These are phyloP conservation scores for Berkeleyomyces basicola DNA, from an alignment of 2,329 filamentous ascomycete genomes.

Conservation along the genomic window DNA sequence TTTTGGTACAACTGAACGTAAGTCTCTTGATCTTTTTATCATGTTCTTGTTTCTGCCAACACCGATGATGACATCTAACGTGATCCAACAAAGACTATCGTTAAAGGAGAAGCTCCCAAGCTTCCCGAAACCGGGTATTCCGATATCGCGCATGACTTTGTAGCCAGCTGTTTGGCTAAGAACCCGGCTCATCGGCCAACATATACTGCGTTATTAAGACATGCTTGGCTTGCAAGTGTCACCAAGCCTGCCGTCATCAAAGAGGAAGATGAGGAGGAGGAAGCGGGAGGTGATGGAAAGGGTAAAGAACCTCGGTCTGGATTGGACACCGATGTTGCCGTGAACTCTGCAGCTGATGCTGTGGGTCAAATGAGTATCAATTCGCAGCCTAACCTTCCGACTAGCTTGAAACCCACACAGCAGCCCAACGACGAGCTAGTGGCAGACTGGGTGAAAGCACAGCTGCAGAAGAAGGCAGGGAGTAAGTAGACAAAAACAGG, in stretches of 20 bases:
- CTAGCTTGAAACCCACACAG: conserved; percentile 16
- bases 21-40: conserved; percentile 26
- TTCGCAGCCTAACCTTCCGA: not conserved
- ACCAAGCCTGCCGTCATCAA: conserved; percentile 60
- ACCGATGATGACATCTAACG: not conserved
- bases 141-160: conserved; percentile 67
- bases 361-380: not conserved
- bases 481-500: not conserved
- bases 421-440: conserved; percentile 59
- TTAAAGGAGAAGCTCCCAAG: conserved; percentile 86
- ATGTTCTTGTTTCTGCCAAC: not conserved
- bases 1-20: conserved; percentile 93
- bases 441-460: conserved; percentile 63
- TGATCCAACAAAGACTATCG: conserved; percentile 58
- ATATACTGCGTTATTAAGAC: conserved; percentile 75
- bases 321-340: not conserved
- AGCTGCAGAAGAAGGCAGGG: conserved; percentile 44
- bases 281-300: conserved; percentile 21
- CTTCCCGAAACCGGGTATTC: conserved; percentile 69
- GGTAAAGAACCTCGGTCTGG: not conserved
- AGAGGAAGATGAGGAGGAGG: conserved; percentile 50
- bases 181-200: conserved; percentile 83
- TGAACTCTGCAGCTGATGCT: not conserved
- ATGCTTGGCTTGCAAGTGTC: conserved; percentile 69
- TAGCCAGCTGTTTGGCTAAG: conserved; percentile 80